phyloP scores from a whole-genome alignment of 2,329 filamentous ascomycete species.

The Phialophora verrucosa region DNA sequence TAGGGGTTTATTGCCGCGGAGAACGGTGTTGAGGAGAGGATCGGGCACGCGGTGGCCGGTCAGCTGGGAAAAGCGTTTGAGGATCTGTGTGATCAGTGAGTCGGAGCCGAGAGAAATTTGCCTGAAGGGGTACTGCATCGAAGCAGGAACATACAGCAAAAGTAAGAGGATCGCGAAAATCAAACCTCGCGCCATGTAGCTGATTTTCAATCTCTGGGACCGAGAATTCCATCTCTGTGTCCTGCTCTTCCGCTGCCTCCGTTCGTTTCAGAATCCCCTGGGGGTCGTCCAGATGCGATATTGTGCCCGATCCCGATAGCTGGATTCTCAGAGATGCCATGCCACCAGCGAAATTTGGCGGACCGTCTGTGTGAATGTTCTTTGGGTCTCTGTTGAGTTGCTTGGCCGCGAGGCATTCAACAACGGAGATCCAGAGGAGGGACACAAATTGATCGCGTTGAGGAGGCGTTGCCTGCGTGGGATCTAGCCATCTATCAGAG shows the following conservation, averaged over 20 bases:
- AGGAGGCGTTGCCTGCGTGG: conserved; percentile 8
- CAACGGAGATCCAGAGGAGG: conserved; percentile 26
- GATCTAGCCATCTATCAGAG: conserved; percentile 50
- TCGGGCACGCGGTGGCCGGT: conserved; percentile 80
- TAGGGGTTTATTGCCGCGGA: conserved; percentile 59
- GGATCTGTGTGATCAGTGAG: conserved; percentile 60
- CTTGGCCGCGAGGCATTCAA: conserved; percentile 23
- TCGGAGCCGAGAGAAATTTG: background rate
- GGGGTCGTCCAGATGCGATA: conserved; percentile 25
- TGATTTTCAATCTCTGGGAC: conserved; percentile 40
- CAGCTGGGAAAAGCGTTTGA: conserved; percentile 80
- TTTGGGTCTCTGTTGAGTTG: conserved; percentile 1
- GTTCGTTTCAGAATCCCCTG: conserved; percentile 10
- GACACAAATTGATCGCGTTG: conserved; percentile 40
- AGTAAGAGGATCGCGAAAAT: conserved; percentile 54
- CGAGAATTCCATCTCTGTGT: conserved; percentile 39
- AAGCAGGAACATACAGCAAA: conserved; percentile 68
- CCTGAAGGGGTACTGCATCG: background rate
- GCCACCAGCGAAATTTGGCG: conserved; percentile 6
- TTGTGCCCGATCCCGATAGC: conserved; percentile 15
- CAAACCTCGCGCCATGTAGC: conserved; percentile 61
- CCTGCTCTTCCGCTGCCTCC: background rate
- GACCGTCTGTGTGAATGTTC: conserved; percentile 11
- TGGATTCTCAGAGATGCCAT: conserved; percentile 21
- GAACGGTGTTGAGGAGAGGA: conserved; percentile 64